phyloP scores from a whole-genome alignment of 2,329 filamentous ascomycete species.

The Cladophialophora chaetospira region DNA sequence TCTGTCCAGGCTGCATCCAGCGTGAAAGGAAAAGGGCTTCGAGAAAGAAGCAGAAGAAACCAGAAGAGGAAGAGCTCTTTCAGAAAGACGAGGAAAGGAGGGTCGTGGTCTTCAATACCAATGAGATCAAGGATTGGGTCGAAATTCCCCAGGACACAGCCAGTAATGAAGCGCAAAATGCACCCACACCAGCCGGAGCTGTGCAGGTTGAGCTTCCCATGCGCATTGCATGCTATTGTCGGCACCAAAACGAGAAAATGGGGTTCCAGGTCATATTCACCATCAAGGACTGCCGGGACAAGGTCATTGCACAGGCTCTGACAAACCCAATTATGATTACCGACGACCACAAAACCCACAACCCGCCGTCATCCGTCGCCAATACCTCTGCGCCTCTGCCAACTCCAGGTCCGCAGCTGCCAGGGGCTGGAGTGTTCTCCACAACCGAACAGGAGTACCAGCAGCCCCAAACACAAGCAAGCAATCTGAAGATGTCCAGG shows the following conservation, averaged over 20 bases:
- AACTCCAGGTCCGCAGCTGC: conserved; percentile 43
- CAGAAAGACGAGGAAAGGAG: conserved; percentile 75
- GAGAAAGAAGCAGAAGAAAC: conserved; percentile 89
- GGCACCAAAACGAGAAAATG: conserved; percentile 89
- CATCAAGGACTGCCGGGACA: conserved; percentile 76
- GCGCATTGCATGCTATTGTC: conserved; percentile 96
- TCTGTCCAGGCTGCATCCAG: conserved; percentile 87
- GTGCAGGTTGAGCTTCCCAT: conserved; percentile 84
- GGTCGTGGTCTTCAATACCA: conserved; percentile 88
- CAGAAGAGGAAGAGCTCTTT: conserved; percentile 89
- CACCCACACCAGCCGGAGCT: conserved; percentile 59
- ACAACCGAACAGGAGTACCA: conserved; percentile 22
- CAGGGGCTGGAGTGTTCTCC: conserved; percentile 48
- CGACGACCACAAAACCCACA: conserved; percentile 91
- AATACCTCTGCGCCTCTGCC: conserved; percentile 40
- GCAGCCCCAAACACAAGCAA: conserved; percentile 1
- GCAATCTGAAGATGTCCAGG: conserved; percentile 39
- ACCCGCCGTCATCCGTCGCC: conserved; percentile 42
- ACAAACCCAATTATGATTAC: conserved; percentile 94
- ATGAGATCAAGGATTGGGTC: conserved; percentile 83
- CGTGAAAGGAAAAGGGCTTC: conserved; percentile 88
- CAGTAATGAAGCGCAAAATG: conserved; percentile 27
- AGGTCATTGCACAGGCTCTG: conserved; percentile 79
- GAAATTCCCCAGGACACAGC: conserved; percentile 56
- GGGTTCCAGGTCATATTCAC: conserved; percentile 95